Evolutionary conservation across 208 protist genomes (phyloP), one percentile per base, ranked within the genome.

Genomic region (Leptomonas pyrrhocoris): DNA sequence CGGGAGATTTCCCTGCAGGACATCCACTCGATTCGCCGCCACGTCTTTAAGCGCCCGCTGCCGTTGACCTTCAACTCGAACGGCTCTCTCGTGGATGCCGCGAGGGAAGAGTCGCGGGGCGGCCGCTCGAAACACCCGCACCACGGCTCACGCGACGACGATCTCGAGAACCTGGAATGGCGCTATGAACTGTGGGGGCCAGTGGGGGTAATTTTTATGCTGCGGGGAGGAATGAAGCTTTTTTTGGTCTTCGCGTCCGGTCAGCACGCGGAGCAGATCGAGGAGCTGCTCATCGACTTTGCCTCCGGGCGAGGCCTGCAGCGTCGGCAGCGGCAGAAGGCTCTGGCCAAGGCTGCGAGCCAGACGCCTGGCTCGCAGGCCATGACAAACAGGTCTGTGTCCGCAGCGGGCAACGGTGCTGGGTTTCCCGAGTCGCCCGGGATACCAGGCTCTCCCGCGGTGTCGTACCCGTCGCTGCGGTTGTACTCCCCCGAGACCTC

Each of bases 161-260:
- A 64, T 28, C 16, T 64, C 6, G 58, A 64, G 1, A 36, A 18
- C 15, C 55, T 76, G 38, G 53, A 61, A 28, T 85, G 80, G 80
- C 56, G 56, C 19, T 85, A 79, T 53, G 72, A 72, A 18, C 63
- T 85, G 56, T 85, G 76, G 75, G 80, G 80, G 0, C 76, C 80
- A 13, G 73, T 81, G 0, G 80, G 80, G 21, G 30, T 85, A 28
- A 54, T 77, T 3, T 62, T 85, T 18, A 67, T 58, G 16, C 64
- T 85, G 5, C 50, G 49, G 11, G 73, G 80, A 2, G 73, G 77
- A 1, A 59, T 60, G 7, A 42, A 54, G 16, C 59, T 85, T 7
- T 85, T 74, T 49, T 60, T 85, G 9, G 80, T 73, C 18, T 82
- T 81, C 56, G 45, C 69, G 0, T 66, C 64, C 16, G 62, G 34